Evolutionary conservation across 176 grass and related monocot genomes (phyloP).

Genomic region (Zea luxurians): DNA sequence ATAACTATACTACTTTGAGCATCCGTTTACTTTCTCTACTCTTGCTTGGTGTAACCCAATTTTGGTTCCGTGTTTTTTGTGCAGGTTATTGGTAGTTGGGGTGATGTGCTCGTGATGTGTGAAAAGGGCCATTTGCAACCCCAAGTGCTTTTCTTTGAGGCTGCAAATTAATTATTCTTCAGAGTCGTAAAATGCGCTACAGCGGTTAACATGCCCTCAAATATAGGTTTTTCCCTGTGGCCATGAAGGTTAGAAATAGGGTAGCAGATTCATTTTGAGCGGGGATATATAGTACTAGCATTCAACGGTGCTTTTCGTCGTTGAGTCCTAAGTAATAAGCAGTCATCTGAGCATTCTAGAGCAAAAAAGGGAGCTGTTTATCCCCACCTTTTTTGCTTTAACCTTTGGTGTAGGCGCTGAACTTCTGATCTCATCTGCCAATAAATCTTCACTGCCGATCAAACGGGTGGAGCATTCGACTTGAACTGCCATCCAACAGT

Average conservation of each 20-base stretch:
- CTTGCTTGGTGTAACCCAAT: not conserved
- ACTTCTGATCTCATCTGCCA: constrained; percentile 35
- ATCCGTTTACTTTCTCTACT: not conserved
- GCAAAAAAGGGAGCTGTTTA: constrained; percentile 17
- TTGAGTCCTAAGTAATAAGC: constrained; percentile 34
- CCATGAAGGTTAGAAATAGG: constrained; percentile 39
- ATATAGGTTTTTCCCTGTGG: constrained; percentile 44
- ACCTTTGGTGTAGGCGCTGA: constrained; percentile 23
- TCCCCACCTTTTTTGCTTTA: constrained; percentile 1
- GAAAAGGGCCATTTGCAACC: constrained; percentile 97
- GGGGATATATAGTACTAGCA: constrained; percentile 14
- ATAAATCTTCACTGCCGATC: constrained; percentile 32
- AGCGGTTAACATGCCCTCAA: constrained; percentile 29
- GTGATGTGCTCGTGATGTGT: constrained; percentile 85
- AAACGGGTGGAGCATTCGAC: constrained; percentile 22
- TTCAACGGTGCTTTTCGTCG: constrained; percentile 28
- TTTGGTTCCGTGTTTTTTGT: constrained; percentile 21
- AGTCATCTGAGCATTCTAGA: constrained; percentile 13
- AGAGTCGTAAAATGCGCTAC: constrained; percentile 5
- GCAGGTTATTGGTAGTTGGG: constrained; percentile 87
- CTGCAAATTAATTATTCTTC: constrained; percentile 62
- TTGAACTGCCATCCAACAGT: not conserved
- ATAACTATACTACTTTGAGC: not conserved
- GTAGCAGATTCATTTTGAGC: constrained; percentile 38
- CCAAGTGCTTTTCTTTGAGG: constrained; percentile 96